These are phyloP conservation scores for Neonectria sp. DNA, from an alignment of 2,329 filamentous ascomycete genomes.

Conservation along the genomic window DNA sequence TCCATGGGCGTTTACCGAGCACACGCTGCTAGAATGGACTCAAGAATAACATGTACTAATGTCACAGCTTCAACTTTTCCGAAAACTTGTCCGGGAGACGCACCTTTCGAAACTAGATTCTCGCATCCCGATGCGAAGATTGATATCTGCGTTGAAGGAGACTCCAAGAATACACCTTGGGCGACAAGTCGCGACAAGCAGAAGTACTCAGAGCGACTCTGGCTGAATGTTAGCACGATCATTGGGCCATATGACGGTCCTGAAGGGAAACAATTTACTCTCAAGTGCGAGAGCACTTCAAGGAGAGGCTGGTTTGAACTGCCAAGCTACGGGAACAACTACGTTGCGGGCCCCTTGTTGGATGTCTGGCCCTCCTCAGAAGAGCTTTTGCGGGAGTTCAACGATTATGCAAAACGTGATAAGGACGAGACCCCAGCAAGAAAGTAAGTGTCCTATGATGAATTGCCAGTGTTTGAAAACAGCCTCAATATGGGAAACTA, in stretches of 20 bases:
- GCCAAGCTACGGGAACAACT: conserved; percentile 21
- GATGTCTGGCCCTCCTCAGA: conserved; percentile 16
- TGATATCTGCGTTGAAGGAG: conserved; percentile 25
- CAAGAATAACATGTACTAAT: neutral
- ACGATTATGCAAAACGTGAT: conserved; percentile 2
- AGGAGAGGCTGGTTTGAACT: conserved; percentile 37
- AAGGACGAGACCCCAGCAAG: neutral
- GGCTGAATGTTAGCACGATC: conserved; percentile 4
- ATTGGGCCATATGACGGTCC: too few relatives aligned
- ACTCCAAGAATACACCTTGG: conserved; percentile 16
- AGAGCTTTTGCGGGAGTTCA: conserved; percentile 3
- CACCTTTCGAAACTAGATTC: conserved; percentile 9
- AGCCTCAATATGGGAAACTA: too few relatives aligned
- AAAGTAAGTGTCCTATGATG: conserved; percentile 2
- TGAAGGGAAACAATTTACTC: neutral
- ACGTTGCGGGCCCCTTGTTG: neutral
- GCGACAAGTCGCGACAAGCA: conserved; percentile 28
- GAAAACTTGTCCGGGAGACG: conserved; percentile 1
- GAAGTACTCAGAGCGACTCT: conserved; percentile 24
- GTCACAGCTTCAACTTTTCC: neutral
- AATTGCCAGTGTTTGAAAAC: neutral
- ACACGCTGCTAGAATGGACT: conserved; percentile 32
- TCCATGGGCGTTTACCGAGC: conserved; percentile 21
- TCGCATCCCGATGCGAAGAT: neutral
- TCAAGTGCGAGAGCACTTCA: conserved; percentile 29